phyloP scores from a whole-genome alignment of 1,284 basidiomycete genomes.

The Thelephora terrestris region DNA sequence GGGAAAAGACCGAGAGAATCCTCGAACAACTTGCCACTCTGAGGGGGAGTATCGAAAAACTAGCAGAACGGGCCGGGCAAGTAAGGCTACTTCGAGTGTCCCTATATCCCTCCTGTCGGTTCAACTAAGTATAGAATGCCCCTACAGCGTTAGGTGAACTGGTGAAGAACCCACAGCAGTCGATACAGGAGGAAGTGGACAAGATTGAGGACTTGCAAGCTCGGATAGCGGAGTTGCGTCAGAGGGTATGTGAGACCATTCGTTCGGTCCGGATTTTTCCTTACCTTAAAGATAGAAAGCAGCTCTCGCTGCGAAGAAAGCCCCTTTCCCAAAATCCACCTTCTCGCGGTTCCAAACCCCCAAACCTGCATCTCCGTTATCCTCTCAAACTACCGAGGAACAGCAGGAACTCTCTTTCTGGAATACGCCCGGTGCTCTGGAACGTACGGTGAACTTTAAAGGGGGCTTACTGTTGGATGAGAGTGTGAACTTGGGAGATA shows the following conservation, averaged over 20 bases:
- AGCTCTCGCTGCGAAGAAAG: conserved; percentile 23
- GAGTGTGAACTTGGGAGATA: conserved; percentile 44
- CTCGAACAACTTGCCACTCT: conserved; percentile 42
- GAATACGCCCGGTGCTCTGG: conserved; percentile 45
- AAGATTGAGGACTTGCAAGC: conserved; percentile 43
- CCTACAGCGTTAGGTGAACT: conserved; percentile 25
- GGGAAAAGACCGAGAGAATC: conserved; percentile 43
- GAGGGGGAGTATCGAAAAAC: conserved; percentile 38
- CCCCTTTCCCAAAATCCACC: conserved; percentile 3
- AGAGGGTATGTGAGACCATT: conserved; percentile 25
- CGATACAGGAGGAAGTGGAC: conserved; percentile 45
- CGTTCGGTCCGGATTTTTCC: not conserved
- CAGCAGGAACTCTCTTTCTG: conserved; percentile 47
- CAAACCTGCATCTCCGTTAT: conserved; percentile 14
- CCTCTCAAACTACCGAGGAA: conserved; percentile 16
- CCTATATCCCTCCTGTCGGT: conserved; percentile 5
- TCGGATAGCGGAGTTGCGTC: conserved; percentile 41
- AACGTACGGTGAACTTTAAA: conserved; percentile 47
- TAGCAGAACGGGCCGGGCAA: conserved; percentile 41
- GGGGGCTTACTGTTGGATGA: conserved; percentile 54
- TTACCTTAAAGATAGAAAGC: conserved; percentile 30
- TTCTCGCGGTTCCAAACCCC: conserved; percentile 7
- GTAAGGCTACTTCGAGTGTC: conserved; percentile 27
- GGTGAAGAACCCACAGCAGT: conserved; percentile 29
- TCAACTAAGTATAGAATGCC: conserved; percentile 22